Evolutionary conservation across 345 rosid species (phyloP).

Genomic region (Salix koriyanagi): DNA sequence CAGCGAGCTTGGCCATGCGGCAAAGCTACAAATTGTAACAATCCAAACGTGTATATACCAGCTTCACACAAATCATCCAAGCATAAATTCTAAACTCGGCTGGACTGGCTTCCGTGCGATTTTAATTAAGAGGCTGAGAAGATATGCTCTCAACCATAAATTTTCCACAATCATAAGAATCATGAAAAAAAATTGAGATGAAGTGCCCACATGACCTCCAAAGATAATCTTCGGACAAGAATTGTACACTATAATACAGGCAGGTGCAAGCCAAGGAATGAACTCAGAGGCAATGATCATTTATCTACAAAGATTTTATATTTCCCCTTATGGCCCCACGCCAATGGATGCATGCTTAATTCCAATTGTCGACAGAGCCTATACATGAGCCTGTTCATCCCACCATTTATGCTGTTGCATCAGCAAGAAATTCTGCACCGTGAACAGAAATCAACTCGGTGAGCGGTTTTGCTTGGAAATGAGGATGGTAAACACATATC

Average conservation of each 20-base stretch:
- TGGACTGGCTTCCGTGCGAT: too few species aligned
- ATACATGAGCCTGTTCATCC: neutral
- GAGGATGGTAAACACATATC: neutral
- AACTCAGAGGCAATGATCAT: neutral
- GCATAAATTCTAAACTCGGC: too few species aligned
- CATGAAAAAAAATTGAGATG: neutral
- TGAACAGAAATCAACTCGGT: neutral
- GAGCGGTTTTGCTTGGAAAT: neutral
- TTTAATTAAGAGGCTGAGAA: too few species aligned
- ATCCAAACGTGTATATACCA: too few species aligned
- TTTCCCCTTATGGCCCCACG: neutral
- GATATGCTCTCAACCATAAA: too few species aligned
- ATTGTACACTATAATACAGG: neutral
- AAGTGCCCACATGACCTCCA: neutral
- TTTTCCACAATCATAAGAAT: too few species aligned
- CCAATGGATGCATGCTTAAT: neutral
- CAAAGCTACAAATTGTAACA: too few species aligned
- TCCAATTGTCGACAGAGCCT: neutral
- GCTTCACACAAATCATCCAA: too few species aligned
- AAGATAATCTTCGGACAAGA: neutral
- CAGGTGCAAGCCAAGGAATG: neutral
- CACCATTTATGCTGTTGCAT: neutral
- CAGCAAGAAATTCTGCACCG: neutral
- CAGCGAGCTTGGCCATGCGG: too few species aligned
- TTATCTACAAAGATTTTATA: too few species aligned